phyloP scores from a whole-genome alignment of 495 filamentous ascomycete genomes.

The Aspergillus nidulans region DNA sequence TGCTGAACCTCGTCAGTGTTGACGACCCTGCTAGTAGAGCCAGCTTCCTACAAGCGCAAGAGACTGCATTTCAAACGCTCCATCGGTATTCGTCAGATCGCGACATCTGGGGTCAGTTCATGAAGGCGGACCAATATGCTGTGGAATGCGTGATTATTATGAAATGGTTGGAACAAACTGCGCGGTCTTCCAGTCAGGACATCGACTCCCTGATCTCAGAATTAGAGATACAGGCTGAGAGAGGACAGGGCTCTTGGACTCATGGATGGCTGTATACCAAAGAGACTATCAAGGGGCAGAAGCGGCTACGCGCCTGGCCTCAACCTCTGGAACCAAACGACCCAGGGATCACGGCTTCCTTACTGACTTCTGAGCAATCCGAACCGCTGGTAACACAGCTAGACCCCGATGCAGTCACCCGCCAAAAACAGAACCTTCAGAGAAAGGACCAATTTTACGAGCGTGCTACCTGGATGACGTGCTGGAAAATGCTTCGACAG shows the following conservation, averaged over 20 bases:
- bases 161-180: conserved; percentile 76
- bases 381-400: conserved; percentile 77
- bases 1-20: conserved; percentile 59
- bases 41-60: conserved; percentile 33
- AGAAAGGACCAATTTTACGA: conserved; percentile 81
- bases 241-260: conserved; percentile 64
- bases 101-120: conserved; percentile 61
- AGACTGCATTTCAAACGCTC: conserved; percentile 39
- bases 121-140: conserved; percentile 63
- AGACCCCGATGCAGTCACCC: conserved; percentile 82
- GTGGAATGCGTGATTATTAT: conserved; percentile 70
- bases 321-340: conserved; percentile 58
- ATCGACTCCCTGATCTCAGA: conserved; percentile 72
- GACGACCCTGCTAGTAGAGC: conserved; percentile 37
- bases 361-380: conserved; percentile 53
- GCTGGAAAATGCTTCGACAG: conserved; percentile 82
- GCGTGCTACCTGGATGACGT: conserved; percentile 78
- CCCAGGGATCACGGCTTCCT: conserved; percentile 50
- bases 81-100: conserved; percentile 58
- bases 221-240: conserved; percentile 56
- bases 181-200: conserved; percentile 57
- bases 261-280: conserved; percentile 91
- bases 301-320: conserved; percentile 64
- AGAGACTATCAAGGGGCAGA: conserved; percentile 82
- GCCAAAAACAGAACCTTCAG: conserved; percentile 70